Evolutionary conservation across 139 green algal species (phyloP).

Genomic region (Chlorella sp.): DNA sequence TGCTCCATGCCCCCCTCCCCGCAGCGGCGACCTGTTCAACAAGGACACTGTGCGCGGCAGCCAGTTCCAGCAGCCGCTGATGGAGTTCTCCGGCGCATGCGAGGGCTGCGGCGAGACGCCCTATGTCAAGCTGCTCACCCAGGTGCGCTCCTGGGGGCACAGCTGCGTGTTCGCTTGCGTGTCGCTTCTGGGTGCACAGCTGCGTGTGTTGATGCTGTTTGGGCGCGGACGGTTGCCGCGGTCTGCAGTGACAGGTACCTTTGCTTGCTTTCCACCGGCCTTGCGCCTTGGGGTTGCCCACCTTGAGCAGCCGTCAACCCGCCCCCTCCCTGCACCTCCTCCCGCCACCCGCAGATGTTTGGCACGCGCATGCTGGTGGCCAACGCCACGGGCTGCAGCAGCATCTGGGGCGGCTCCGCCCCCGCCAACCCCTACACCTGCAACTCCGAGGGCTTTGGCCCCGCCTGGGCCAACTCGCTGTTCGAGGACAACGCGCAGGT

Average conservation of each 20-base stretch:
- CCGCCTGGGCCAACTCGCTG: conserved; percentile 70
- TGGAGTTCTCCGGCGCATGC: conserved; percentile 69
- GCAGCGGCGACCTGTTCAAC: conserved; percentile 55
- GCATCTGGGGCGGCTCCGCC: conserved; percentile 66
- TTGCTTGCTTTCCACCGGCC: too few species aligned
- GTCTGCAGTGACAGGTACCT: too few species aligned
- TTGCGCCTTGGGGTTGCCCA: too few species aligned
- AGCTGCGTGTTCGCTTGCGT: too few species aligned
- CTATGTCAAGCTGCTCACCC: conserved; percentile 59
- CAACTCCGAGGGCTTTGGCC: conserved; percentile 52
- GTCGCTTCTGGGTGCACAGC: too few species aligned
- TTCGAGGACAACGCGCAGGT: conserved; percentile 65
- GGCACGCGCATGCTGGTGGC: conserved; percentile 62
- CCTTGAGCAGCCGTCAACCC: background rate
- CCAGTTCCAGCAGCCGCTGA: conserved; percentile 60
- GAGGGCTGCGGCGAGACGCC: conserved; percentile 62
- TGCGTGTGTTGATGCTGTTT: too few species aligned
- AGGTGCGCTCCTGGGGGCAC: conserved; percentile 11
- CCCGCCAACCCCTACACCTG: conserved; percentile 66
- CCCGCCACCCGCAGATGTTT: conserved; percentile 48
- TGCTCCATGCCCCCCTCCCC: too few species aligned
- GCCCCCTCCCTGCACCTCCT: conserved; percentile 14
- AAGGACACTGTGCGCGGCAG: conserved; percentile 52
- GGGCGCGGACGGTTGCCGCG: too few species aligned
- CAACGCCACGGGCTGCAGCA: conserved; percentile 66